Base-by-base conservation (phyloP, 139 green algal species). In the Haematococcus lacustris region DNA sequence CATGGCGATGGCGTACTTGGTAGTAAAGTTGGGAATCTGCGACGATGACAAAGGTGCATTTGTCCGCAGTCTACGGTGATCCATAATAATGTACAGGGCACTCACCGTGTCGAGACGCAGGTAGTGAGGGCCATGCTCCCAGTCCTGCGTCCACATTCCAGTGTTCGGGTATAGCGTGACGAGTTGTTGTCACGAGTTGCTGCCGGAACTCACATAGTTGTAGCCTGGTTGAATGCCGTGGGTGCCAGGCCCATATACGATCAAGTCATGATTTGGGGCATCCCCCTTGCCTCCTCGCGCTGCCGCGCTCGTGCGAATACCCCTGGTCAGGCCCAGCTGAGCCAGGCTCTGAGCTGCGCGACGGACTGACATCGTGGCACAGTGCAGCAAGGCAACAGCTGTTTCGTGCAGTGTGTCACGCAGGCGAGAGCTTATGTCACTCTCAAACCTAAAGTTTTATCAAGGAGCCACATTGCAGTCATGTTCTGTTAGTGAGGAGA, bases 191-290 rank as follows among this genome's bases (percentile, higher is more conserved):
- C n/a, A n/a, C n/a, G n/a, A n/a, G n/a, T n/a, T n/a, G n/a, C n/a
- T n/a, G n/a, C n/a, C 21, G 26, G 23, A 35, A 30, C 53, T 64
- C 26, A 83, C 78, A 39, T 83, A 83, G 70, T 50, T 33, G 73
- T 83, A 83, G 40, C 78, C 78, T 2, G 53, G 53, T 23, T 73
- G 69, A 35, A 79, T n/a, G 4, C 78, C 78, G 50, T 83, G 78
- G 70, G 79, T 73, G 9, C 78, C 78, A 64, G 79, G 73, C 30
- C 78, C 78, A 51, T 69, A 35, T 21, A 26, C 63, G 33, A 69
- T 50, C 7, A 51, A 6, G 30, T 33, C 35, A 37, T 69, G 63
- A 6, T 35, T 51, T 6, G 51, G n/a, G 2, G 30, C 53, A 26
- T 26, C 53, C 4, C 26, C 33, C 13, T 30, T 64, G 13, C 21